Evolutionary conservation across 2,329 filamentous ascomycete species (phyloP).

Genomic region (Phialophora verrucosa): DNA sequence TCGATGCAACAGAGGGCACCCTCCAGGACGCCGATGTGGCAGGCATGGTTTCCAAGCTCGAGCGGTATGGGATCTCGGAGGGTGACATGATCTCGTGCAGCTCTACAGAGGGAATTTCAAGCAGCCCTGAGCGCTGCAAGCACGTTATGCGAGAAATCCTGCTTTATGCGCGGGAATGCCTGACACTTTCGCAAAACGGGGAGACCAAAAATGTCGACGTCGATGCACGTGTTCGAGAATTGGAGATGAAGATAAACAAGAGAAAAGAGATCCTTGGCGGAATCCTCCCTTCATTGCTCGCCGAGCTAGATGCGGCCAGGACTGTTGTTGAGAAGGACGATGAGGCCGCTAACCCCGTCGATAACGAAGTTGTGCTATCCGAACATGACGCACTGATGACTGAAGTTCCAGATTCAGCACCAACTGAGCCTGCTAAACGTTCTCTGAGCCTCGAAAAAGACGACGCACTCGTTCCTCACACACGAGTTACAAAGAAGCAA

Average conservation of each 20-base stretch:
- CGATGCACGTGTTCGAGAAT: not conserved
- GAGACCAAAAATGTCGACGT: not conserved
- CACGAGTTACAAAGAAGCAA: conserved; percentile 13
- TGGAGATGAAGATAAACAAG: conserved; percentile 9
- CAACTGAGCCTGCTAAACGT: conserved; percentile 3
- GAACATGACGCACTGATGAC: not conserved
- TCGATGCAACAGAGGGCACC: not conserved
- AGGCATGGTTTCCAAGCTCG: not conserved
- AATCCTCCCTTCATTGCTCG: conserved; percentile 1
- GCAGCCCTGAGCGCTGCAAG: conserved; percentile 13
- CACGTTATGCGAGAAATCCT: conserved; percentile 3
- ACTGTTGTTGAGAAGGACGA: not conserved
- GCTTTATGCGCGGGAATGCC: conserved; percentile 1
- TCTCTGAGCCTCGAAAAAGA: not conserved
- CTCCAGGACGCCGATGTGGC: conserved; percentile 11
- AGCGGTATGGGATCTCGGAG: not conserved
- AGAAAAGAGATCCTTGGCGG: conserved; percentile 6
- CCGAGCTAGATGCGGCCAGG: conserved; percentile 1
- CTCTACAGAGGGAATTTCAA: not conserved
- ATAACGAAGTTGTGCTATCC: not conserved
- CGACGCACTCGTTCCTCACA: not conserved
- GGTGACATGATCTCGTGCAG: not conserved
- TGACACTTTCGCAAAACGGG: not conserved
- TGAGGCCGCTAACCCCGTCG: not conserved
- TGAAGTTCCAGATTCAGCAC: not conserved